Evolutionary conservation across 768 basidiomycete species (phyloP).

Genomic region (Pholiota microspora): DNA sequence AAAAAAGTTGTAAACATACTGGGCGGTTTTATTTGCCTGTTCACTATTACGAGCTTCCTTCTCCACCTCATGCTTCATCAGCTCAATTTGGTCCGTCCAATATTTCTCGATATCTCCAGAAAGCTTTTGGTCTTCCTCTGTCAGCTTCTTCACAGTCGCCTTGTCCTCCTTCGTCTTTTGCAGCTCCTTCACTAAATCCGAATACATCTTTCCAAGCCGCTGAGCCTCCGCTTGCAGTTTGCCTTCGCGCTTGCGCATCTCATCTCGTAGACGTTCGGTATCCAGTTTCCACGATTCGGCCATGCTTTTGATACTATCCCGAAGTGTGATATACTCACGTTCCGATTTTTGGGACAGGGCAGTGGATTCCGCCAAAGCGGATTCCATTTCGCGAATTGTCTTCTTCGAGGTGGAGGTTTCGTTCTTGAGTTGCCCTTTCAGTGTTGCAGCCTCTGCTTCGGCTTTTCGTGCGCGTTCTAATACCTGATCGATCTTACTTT

Average conservation of each 20-base stretch:
- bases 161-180: slow-evolving; percentile 46
- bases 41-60: slow-evolving; percentile 54
- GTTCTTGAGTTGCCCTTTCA: slow-evolving; percentile 72
- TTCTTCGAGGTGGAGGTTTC: slow-evolving; percentile 75
- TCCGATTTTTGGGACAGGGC: slow-evolving; percentile 78
- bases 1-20: slow-evolving; percentile 32
- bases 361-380: slow-evolving; percentile 68
- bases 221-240: slow-evolving; percentile 67
- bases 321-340: slow-evolving; percentile 77
- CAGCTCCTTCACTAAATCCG: slow-evolving; percentile 59
- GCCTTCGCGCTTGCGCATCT: slow-evolving; percentile 75
- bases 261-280: slow-evolving; percentile 64
- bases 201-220: slow-evolving; percentile 67
- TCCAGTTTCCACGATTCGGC: slow-evolving; percentile 74
- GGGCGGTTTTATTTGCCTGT: slow-evolving; percentile 57
- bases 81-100: slow-evolving; percentile 56
- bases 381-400: slow-evolving; percentile 77
- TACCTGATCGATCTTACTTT: slow-evolving; percentile 38
- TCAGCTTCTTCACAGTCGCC: slow-evolving; percentile 46
- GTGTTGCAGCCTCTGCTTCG: slow-evolving; percentile 66
- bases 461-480: slow-evolving; percentile 86
- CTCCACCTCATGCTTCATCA: slow-evolving; percentile 52
- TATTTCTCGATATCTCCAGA: slow-evolving; percentile 57
- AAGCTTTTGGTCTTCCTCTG: slow-evolving; percentile 46
- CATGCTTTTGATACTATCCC: slow-evolving; percentile 74